Percentiles rank a stretch among this genome's conserved stretches.
Evolutionary conservation across 441 rosid genomes (phyloP).

Genomic region (Brassica balearica): DNA sequence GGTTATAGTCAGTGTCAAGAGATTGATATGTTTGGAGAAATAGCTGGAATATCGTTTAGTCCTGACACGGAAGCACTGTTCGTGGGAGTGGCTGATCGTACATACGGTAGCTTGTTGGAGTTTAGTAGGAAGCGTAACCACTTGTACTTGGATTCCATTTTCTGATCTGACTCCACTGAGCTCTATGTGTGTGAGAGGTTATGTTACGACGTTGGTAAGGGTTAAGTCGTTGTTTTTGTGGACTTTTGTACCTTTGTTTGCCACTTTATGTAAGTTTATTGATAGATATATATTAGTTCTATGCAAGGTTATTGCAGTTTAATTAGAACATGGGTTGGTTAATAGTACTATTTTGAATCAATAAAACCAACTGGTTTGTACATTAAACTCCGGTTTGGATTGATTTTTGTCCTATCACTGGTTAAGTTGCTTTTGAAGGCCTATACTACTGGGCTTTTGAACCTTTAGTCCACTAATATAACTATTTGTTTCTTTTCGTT

Average conservation of each 20-base stretch:
- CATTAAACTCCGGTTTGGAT: no score
- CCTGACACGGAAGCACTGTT: constrained; percentile 71
- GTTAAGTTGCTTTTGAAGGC: neutral
- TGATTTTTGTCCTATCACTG: no score
- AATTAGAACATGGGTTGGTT: neutral
- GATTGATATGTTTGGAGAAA: constrained; percentile 77
- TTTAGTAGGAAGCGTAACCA: constrained; percentile 52
- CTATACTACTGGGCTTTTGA: neutral
- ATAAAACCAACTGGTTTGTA: no score
- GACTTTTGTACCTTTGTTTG: no score
- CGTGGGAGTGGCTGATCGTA: constrained; percentile 70
- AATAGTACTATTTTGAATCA: neutral
- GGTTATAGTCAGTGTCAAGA: constrained; percentile 61
- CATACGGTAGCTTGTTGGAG: constrained; percentile 75
- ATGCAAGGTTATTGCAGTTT: neutral
- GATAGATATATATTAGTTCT: neutral
- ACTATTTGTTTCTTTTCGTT: no score
- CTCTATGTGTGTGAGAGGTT: neutral
- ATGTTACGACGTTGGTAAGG: neutral
- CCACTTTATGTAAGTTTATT: neutral
- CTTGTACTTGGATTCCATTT: constrained; percentile 54
- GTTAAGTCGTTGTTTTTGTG: neutral
- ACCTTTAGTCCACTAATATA: neutral
- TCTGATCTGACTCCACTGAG: constrained; percentile 34
- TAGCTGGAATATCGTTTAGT: constrained; percentile 74